These are phyloP conservation scores for Fistulifera pelliculosa DNA, from an alignment of 108 stramenopile genomes.

Conservation along the genomic window DNA sequence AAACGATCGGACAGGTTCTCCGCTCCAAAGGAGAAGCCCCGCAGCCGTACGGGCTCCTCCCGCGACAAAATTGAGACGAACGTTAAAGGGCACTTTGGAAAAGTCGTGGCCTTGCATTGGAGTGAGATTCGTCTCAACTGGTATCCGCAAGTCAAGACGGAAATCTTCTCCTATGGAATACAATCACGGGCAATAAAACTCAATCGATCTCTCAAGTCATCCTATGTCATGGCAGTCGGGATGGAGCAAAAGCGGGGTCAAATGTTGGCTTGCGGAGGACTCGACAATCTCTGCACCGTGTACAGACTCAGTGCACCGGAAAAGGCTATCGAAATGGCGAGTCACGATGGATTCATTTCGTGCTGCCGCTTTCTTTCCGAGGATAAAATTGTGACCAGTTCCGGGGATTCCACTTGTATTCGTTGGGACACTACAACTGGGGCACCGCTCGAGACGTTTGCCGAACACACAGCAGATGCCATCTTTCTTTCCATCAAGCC, in stretches of 20 bases:
- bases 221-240: constrained; percentile 99
- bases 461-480: constrained; percentile 93
- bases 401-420: constrained; percentile 95
- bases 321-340: constrained; percentile 77
- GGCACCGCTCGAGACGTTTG: constrained; percentile 66
- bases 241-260: constrained; percentile 90
- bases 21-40: constrained; percentile 14
- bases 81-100: constrained; percentile 96
- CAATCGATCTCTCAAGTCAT: constrained; percentile 87
- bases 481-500: constrained; percentile 85
- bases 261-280: constrained; percentile 95
- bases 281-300: constrained; percentile 99
- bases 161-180: constrained; percentile 98
- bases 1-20: constrained; percentile 22
- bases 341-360: constrained; percentile 97
- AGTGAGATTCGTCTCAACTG: constrained; percentile 67
- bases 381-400: constrained; percentile 79
- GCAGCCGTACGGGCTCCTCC: constrained; percentile 55
- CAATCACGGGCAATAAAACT: constrained; percentile 81
- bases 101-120: constrained; percentile 97
- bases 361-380: constrained; percentile 95
- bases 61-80: constrained; percentile 56
- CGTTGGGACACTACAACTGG: constrained; percentile 91
- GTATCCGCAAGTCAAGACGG: constrained; percentile 96
- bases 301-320: constrained; percentile 72